Evolutionary conservation across 768 basidiomycete species (phyloP).

Genomic region (Termitomyces heimii): DNA sequence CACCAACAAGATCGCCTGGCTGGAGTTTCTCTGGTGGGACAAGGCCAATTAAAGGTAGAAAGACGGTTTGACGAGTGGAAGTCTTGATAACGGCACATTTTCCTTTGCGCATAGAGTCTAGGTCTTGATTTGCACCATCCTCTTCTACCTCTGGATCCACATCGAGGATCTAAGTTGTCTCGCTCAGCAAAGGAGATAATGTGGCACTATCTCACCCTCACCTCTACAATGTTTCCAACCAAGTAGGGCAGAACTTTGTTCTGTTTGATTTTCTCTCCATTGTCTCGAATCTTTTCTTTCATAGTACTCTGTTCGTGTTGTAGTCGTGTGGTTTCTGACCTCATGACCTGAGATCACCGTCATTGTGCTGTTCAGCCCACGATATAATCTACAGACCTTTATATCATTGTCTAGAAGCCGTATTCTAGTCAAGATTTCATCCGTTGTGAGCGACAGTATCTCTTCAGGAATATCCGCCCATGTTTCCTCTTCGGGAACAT

Average conservation of each 20-base stretch:
- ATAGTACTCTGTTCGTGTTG: conserved; percentile 94
- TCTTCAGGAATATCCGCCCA: conserved; percentile 93
- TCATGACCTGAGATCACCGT: conserved; percentile 73
- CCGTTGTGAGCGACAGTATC: conserved; percentile 68
- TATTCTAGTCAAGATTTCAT: conserved; percentile 86
- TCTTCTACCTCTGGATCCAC: conserved; percentile 92
- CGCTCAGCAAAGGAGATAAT: conserved; percentile 5
- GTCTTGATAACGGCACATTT: conserved; percentile 99
- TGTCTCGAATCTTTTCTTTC: conserved; percentile 98
- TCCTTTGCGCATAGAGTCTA: conserved; percentile 93
- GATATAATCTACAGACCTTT: conserved; percentile 47
- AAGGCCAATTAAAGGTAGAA: conserved; percentile 95
- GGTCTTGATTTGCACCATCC: conserved; percentile 92
- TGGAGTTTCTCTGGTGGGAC: conserved; percentile 88
- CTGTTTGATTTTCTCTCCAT: conserved; percentile 97
- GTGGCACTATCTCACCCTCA: conserved; percentile 26
- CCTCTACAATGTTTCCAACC: conserved; percentile 97
- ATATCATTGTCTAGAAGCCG: conserved; percentile 96
- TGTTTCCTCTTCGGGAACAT: conserved; percentile 66
- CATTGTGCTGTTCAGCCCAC: neutral
- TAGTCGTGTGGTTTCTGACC: conserved; percentile 86
- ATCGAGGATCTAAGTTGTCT: conserved; percentile 68
- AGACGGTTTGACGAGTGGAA: conserved; percentile 96
- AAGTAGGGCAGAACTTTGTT: conserved; percentile 98
- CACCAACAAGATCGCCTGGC: conserved; percentile 94